phyloP scores from a whole-genome alignment of 768 basidiomycete species.

The Leccinum broughii region DNA sequence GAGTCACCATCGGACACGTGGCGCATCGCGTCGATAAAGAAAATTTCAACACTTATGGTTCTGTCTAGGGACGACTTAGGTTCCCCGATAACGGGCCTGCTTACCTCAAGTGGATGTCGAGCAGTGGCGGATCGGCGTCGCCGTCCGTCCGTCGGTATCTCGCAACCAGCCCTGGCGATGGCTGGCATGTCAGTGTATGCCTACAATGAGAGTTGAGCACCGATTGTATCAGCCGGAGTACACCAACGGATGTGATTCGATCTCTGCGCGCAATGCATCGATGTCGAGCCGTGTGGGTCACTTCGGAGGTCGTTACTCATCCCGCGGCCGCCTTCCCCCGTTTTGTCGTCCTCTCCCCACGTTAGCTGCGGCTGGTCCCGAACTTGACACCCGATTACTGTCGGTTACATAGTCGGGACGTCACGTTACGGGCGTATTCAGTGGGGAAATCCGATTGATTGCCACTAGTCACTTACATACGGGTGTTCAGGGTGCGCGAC shows the following conservation, averaged over 20 bases:
- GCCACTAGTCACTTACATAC: background rate
- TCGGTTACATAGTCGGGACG: background rate
- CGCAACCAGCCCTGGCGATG: background rate
- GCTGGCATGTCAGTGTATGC: background rate
- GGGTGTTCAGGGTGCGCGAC: background rate
- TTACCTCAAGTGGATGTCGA: background rate
- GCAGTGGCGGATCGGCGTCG: background rate
- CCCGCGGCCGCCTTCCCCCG: background rate
- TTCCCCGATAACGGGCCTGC: background rate
- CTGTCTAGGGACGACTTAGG: background rate
- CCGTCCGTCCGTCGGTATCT: background rate
- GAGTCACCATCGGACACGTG: background rate
- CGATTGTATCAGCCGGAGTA: background rate
- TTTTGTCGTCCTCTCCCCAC: background rate
- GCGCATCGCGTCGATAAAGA: background rate
- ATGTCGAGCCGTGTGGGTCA: background rate
- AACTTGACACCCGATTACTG: background rate
- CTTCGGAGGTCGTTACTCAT: background rate
- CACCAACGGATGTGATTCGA: background rate
- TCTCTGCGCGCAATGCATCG: background rate
- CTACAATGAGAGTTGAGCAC: background rate
- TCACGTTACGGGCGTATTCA: background rate
- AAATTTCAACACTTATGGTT: background rate
- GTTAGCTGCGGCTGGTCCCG: background rate
- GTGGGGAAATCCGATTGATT: background rate